These are phyloP conservation scores for Neoscytalidium dimidiatum DNA, from an alignment of 2,329 filamentous ascomycete species.

Conservation along the genomic window DNA sequence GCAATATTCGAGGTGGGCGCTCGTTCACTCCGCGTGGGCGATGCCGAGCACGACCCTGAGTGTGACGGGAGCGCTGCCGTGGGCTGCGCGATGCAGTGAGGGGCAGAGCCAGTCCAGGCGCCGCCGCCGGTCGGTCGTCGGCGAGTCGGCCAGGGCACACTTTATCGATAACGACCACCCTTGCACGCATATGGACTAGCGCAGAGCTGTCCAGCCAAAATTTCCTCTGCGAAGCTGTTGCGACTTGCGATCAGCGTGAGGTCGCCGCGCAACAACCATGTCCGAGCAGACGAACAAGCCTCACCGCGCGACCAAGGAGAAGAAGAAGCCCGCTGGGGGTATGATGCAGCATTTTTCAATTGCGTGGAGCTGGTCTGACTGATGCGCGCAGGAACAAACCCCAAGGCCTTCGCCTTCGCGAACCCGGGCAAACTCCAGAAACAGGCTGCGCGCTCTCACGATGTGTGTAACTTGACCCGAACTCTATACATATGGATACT, in stretches of 20 bases:
- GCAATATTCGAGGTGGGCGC: background rate
- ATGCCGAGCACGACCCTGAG: slow-evolving; percentile 4
- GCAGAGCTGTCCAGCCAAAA: slow-evolving; percentile 6
- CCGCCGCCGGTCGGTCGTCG: background rate
- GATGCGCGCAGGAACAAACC: slow-evolving; percentile 65
- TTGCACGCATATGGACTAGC: background rate
- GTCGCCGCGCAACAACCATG: slow-evolving; percentile 53
- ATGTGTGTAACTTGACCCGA: slow-evolving; percentile 53
- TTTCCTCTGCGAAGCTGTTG: slow-evolving; percentile 15
- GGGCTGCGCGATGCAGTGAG: background rate
- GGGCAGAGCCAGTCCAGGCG: background rate
- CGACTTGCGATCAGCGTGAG: slow-evolving; percentile 14
- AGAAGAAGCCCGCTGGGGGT: slow-evolving; percentile 74
- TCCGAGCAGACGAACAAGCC: slow-evolving; percentile 82
- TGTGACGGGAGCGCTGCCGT: background rate
- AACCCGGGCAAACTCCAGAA: slow-evolving; percentile 79
- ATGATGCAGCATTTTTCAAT: slow-evolving; percentile 24
- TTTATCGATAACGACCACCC: slow-evolving; percentile 10
- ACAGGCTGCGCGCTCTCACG: slow-evolving; percentile 70
- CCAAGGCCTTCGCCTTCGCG: slow-evolving; percentile 86
- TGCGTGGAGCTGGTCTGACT: slow-evolving; percentile 21
- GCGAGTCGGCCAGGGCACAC: background rate
- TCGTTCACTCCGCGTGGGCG: background rate
- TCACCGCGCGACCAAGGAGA: slow-evolving; percentile 85
- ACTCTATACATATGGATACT: background rate